Conservation (phyloP, 1,284 basidiomycete species). For the Sporisorium exsertum region DNA sequence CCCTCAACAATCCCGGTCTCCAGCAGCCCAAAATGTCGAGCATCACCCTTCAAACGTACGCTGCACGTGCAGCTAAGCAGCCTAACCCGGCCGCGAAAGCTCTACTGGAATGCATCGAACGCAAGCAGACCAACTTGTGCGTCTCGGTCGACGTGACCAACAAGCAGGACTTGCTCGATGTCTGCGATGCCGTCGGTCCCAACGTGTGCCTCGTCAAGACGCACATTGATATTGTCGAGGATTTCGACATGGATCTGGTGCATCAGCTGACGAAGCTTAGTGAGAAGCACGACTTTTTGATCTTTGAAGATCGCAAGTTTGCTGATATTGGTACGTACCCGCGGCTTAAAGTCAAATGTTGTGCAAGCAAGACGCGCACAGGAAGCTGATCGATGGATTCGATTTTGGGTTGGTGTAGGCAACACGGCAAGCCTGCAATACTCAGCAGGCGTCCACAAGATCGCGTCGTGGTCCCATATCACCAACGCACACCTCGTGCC, state of each 20-base stretch:
- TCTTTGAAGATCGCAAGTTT: slow-evolving; percentile 99
- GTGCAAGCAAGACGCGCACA: neutral
- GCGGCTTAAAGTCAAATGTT: neutral
- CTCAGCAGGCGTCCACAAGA: slow-evolving; percentile 90
- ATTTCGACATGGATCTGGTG: slow-evolving; percentile 84
- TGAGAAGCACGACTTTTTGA: slow-evolving; percentile 88
- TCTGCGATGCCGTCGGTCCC: slow-evolving; percentile 88
- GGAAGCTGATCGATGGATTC: neutral
- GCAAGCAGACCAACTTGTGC: slow-evolving; percentile 91
- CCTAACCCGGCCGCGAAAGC: slow-evolving; percentile 60
- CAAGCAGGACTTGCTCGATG: slow-evolving; percentile 81
- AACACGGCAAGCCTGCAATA: slow-evolving; percentile 98
- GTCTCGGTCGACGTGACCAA: slow-evolving; percentile 95
- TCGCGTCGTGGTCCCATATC: slow-evolving; percentile 95
- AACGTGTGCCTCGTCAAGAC: slow-evolving; percentile 97
- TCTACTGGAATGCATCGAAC: slow-evolving; percentile 83
- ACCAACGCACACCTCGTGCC: slow-evolving; percentile 95
- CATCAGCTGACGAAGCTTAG: slow-evolving; percentile 79
- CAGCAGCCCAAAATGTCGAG: slow-evolving; percentile 31
- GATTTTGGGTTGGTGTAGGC: slow-evolving; percentile 73
- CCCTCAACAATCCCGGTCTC: slow-evolving; percentile 5
- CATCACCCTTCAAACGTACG: slow-evolving; percentile 55
- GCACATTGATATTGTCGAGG: slow-evolving; percentile 94
- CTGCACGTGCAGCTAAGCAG: slow-evolving; percentile 50
- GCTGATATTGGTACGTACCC: slow-evolving; percentile 87